Evolutionary conservation across 1,284 basidiomycete genomes (phyloP).

Genomic region (Ganoderma multipileum): DNA sequence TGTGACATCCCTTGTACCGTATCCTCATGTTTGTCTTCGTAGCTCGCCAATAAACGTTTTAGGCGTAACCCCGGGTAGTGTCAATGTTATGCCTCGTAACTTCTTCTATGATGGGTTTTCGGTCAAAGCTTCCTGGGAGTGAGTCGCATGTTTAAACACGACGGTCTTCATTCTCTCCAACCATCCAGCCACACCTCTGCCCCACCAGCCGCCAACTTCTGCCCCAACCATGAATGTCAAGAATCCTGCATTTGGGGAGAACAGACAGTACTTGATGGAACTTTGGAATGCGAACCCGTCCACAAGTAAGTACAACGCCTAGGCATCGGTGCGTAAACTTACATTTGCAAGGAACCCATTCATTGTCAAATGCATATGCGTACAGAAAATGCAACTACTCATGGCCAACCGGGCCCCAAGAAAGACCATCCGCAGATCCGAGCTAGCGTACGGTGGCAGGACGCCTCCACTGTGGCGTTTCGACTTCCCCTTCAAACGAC

Average conservation of each 20-base stretch:
- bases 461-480: background rate
- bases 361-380: background rate
- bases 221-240: background rate
- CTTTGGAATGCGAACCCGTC: no score
- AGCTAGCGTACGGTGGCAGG: background rate
- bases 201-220: background rate
- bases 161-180: background rate
- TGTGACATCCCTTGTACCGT: conserved; percentile 39
- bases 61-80: background rate
- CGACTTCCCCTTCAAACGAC: background rate
- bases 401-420: background rate
- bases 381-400: background rate
- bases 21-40: background rate
- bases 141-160: no score
- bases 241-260: background rate
- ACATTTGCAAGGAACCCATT: background rate
- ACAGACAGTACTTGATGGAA: background rate
- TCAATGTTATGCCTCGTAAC: no score
- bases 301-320: no score
- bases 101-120: no score
- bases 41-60: background rate
- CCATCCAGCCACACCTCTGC: background rate
- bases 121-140: no score
- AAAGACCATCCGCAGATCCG: background rate
- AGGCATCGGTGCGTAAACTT: background rate